These are phyloP conservation scores for Rhodofomes roseus DNA, from an alignment of 1,284 basidiomycete species.

Conservation along the genomic window DNA sequence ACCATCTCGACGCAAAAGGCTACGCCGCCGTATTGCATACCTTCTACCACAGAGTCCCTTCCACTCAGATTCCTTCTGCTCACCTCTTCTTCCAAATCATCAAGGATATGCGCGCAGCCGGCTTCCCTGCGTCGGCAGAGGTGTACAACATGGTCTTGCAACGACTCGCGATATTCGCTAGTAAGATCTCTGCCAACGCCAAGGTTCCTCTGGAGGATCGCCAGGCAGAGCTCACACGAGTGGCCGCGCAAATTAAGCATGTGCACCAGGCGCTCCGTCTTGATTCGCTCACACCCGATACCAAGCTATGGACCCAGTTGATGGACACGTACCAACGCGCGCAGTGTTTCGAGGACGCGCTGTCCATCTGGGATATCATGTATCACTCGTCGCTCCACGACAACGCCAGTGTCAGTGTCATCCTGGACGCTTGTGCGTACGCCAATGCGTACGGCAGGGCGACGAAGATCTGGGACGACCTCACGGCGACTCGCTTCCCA, in stretches of 20 bases:
- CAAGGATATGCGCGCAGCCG: slow-evolving; percentile 75
- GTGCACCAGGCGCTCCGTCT: slow-evolving; percentile 78
- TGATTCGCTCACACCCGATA: slow-evolving; percentile 75
- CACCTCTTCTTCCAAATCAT: slow-evolving; percentile 76
- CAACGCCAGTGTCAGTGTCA: slow-evolving; percentile 71
- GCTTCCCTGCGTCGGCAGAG: slow-evolving; percentile 51
- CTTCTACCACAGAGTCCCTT: slow-evolving; percentile 48
- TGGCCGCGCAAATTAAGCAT: slow-evolving; percentile 54
- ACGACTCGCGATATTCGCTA: slow-evolving; percentile 46
- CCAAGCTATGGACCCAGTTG: slow-evolving; percentile 79
- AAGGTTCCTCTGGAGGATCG: slow-evolving; percentile 21
- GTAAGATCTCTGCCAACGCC: slow-evolving; percentile 18
- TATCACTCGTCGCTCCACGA: slow-evolving; percentile 56
- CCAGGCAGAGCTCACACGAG: slow-evolving; percentile 3
- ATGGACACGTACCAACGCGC: slow-evolving; percentile 88
- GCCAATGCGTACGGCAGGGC: slow-evolving; percentile 50
- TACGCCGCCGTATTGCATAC: slow-evolving; percentile 60
- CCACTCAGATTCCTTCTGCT: slow-evolving; percentile 23
- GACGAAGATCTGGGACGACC: slow-evolving; percentile 46
- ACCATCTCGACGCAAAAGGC: slow-evolving; percentile 49
- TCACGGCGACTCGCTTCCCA: slow-evolving; percentile 45
- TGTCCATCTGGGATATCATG: slow-evolving; percentile 81
- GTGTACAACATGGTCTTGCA: slow-evolving; percentile 75
- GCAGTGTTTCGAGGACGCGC: slow-evolving; percentile 66
- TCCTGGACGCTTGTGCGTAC: slow-evolving; percentile 81